These are phyloP conservation scores for Lotus japonicus DNA, from an alignment of 306 rosid species.

Conservation along the genomic window DNA sequence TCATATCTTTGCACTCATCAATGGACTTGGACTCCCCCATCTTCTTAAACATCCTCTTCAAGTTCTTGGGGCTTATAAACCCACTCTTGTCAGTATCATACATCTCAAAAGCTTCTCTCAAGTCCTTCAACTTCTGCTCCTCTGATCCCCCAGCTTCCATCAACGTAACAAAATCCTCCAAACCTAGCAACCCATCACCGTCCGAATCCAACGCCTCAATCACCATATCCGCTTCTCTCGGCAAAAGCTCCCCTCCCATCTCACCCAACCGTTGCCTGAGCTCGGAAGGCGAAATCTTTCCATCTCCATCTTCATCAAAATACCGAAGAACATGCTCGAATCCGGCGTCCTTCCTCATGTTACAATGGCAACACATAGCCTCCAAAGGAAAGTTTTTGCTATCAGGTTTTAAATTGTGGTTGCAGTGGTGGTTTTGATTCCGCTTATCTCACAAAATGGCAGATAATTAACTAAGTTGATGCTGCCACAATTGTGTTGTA, in stretches of 20 bases:
- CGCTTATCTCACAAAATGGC: too few relatives aligned
- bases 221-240: slow-evolving; percentile 50
- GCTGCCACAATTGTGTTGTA: too few relatives aligned
- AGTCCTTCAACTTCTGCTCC: slow-evolving; percentile 60
- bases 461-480: too few relatives aligned
- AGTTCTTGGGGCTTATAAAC: slow-evolving; percentile 63
- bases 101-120: slow-evolving; percentile 62
- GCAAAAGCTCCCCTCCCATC: slow-evolving; percentile 42
- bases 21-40: slow-evolving; percentile 60
- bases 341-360: slow-evolving; percentile 12
- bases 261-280: slow-evolving; percentile 33
- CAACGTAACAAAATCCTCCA: slow-evolving; percentile 47
- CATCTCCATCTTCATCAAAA: slow-evolving; percentile 86
- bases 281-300: slow-evolving; percentile 65
- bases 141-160: slow-evolving; percentile 48
- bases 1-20: slow-evolving; percentile 66
- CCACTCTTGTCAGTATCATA: slow-evolving; percentile 62
- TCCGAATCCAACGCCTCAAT: slow-evolving; percentile 63
- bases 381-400: neutral
- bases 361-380: neutral
- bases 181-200: slow-evolving; percentile 66
- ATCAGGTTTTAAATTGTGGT: too few relatives aligned
- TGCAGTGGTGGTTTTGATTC: too few relatives aligned
- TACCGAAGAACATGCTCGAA: slow-evolving; percentile 45
- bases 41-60: slow-evolving; percentile 61